Evolutionary conservation across 1,284 basidiomycete species (phyloP), one percentile per base, ranked within the genome.

Genomic region (Ganoderma boninense): DNA sequence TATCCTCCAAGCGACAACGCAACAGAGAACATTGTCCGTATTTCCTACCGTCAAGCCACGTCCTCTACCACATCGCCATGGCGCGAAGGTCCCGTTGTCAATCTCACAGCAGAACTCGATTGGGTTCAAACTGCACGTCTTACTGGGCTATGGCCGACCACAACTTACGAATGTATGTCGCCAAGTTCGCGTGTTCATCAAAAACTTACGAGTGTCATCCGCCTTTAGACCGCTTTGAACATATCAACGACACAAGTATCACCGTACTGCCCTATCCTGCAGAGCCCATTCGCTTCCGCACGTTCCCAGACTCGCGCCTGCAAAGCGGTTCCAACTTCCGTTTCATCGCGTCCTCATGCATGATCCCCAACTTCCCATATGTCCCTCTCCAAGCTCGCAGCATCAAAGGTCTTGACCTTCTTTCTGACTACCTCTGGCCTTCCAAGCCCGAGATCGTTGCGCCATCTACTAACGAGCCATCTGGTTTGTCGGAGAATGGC

Each of bases 111-210:
- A 43, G 84, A 86, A 14, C 78, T 80, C 26, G 93, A 95, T 77
- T 95, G 92, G 92, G 88, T 89, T 2, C 84, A 83, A 56, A 89
- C 89, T 0, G 87, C 86, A 14, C 84, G 81, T 64, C 76, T 95
- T 49, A 76, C 80, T 26, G 86, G 88, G 26, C 85, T 95, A 2
- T 93, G 90, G 89, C 92, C 93, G 0, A 86, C 84, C 63, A 93
- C 91, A 2, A 79, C 82, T 11, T 95, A 95, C 77, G 91, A 95
- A 84, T 95, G 92, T 92, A 70, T 77, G 85, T 81, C 26, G 4
- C 32, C 62, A 14, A 49, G 10, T 16, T n/a, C 46, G 49, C n/a
- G 23, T 26, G n/a, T 40, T 20, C 52, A n/a, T 11, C 10, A n/a
- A 23, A 40, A 64, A 8, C 35, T 64, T 38, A 26, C 38, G 18